Percentiles rank a stretch among this genome's conserved stretches.
Evolutionary conservation across 1,284 basidiomycete species (phyloP).

Genomic region (Apiotrichum laibachii): DNA sequence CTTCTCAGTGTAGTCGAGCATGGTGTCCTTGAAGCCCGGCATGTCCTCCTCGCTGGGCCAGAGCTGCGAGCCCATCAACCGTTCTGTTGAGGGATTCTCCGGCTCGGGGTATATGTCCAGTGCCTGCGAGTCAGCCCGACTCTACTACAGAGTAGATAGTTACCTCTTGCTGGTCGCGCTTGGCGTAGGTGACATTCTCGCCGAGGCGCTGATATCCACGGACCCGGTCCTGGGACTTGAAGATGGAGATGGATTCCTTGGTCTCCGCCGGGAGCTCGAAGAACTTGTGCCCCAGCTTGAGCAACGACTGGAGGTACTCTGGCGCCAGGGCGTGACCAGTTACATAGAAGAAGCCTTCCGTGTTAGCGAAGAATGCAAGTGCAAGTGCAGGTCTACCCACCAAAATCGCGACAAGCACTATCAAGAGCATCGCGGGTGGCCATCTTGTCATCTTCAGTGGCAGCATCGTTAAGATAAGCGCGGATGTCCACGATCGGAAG

Average conservation of each 20-base stretch:
- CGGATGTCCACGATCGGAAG: conserved; percentile 4
- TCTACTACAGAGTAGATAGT: neutral
- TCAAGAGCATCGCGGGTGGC: conserved; percentile 14
- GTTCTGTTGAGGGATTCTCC: conserved; percentile 17
- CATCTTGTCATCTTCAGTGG: neutral
- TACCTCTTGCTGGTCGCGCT: conserved; percentile 3
- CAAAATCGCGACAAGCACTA: conserved; percentile 28
- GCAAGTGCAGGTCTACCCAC: neutral
- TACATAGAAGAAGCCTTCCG: conserved; percentile 30
- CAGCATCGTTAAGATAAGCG: neutral
- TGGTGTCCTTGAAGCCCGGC: conserved; percentile 20
- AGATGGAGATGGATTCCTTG: conserved; percentile 30
- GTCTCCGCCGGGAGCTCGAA: conserved; percentile 28
- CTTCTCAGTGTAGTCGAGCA: conserved; percentile 31
- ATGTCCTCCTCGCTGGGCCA: conserved; percentile 23
- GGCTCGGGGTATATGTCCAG: conserved; percentile 1
- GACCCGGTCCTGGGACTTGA: conserved; percentile 18
- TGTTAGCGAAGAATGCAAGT: neutral
- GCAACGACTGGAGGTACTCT: conserved; percentile 23
- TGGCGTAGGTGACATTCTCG: conserved; percentile 1
- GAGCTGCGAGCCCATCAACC: conserved; percentile 26
- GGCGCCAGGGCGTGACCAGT: conserved; percentile 28
- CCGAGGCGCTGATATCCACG: conserved; percentile 3
- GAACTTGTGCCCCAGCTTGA: conserved; percentile 27
- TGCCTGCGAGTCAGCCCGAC: neutral